Conservation (phyloP, 768 basidiomycete species). For the Xanthoconium stramineum region DNA sequence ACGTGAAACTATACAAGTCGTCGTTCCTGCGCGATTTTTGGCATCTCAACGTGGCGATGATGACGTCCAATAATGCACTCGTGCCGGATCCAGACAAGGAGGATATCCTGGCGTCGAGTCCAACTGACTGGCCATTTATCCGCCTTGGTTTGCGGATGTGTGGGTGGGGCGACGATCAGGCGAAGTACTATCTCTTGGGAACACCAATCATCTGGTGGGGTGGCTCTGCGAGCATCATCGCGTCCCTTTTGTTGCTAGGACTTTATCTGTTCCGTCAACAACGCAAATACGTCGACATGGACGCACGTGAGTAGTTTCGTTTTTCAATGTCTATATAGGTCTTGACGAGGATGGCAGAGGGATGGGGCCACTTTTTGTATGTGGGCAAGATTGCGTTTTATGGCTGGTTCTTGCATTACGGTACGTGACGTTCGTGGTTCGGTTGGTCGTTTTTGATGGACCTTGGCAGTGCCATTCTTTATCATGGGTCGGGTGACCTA, state of each 20-base stretch:
- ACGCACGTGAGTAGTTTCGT: conserved; percentile 55
- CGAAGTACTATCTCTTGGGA: conserved; percentile 92
- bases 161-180: conserved; percentile 84
- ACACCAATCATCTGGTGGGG: conserved; percentile 95
- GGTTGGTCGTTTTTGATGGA: background rate
- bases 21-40: conserved; percentile 97
- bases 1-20: conserved; percentile 81
- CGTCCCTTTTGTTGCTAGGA: conserved; percentile 49
- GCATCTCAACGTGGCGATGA: conserved; percentile 99
- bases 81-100: conserved; percentile 98
- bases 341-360: conserved; percentile 43
- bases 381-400: conserved; percentile 87
- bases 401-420: conserved; percentile 90
- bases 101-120: conserved; percentile 92
- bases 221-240: conserved; percentile 60
- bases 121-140: conserved; percentile 92
- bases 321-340: background rate
- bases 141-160: conserved; percentile 94
- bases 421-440: conserved; percentile 44
- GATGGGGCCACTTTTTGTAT: conserved; percentile 95
- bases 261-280: conserved; percentile 81
- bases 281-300: conserved; percentile 90
- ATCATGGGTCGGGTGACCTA: conserved; percentile 98
- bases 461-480: conserved; percentile 78
- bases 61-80: conserved; percentile 99